Evolutionary conservation across 352 stramenopile genomes (phyloP), one percentile per base, ranked within the genome.

Genomic region (Globisporangium canariense): DNA sequence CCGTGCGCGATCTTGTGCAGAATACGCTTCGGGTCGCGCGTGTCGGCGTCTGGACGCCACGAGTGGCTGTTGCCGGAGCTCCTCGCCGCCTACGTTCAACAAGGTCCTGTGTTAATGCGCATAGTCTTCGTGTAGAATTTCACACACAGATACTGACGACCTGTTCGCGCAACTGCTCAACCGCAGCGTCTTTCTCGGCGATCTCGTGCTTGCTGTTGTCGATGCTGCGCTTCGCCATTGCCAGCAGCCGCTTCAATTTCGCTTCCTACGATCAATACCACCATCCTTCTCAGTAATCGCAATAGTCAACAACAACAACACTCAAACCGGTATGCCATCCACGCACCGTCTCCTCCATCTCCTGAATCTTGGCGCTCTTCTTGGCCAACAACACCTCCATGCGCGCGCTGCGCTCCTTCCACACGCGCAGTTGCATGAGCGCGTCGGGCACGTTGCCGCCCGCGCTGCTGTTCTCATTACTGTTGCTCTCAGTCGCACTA

Each of bases 221-320:
- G 60, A 96, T 93, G 64, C 87, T 96, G 46, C 87, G 81, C 66
- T 96, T 96, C n/a, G 87, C 87, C 81, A 93, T 86, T 11, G 84
- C 83, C 38, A 96, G 67, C 60, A 96, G 60, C 4, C 87, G 78
- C 75, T 94, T 96, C 47, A 96, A 53, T 60, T 93, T 96, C 30
- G 69, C 69, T 58, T 96, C 85, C 80, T 93, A 49, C 43, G 25
- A 58, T 11, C 34, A 13, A 41, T 18, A 32, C 16, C 2, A 60
- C 32, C 5, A 34, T 32, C 28, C 7, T 10, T n/a, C 4, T 13
- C n/a, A 28, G n/a, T 45, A 7, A 40, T 4, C 28, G 34, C 16
- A 41, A 11, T 20, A 34, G 8, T 36, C 49, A 54, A 54, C 28
- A 25, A 8, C 28, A 40, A 51, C 10, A 55, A 53, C 9, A 22